These are phyloP conservation scores for Exophiala phaeomuriformis DNA, from an alignment of 2,329 filamentous ascomycete genomes.

Conservation along the genomic window DNA sequence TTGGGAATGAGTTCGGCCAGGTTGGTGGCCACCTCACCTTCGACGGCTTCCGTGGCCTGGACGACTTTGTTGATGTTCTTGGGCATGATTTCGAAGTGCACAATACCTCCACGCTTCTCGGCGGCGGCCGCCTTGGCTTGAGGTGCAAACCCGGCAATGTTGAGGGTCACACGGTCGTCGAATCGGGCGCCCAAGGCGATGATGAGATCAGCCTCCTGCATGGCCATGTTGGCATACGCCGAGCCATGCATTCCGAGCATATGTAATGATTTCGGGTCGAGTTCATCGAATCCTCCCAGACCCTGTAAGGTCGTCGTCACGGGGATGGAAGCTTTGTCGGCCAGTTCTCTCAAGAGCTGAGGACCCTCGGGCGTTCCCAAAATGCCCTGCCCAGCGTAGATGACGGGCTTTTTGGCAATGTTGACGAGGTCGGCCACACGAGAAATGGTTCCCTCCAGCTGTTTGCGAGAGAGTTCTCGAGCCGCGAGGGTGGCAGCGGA, in stretches of 20 bases:
- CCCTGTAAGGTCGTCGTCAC: slow-evolving; percentile 95
- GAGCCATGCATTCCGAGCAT: slow-evolving; percentile 99
- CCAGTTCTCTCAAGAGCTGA: slow-evolving; percentile 70
- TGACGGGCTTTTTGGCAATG: slow-evolving; percentile 82
- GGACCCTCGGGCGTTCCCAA: slow-evolving; percentile 72
- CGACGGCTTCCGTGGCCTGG: slow-evolving; percentile 88
- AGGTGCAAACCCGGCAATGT: slow-evolving; percentile 79
- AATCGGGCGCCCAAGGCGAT: slow-evolving; percentile 90
- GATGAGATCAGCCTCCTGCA: slow-evolving; percentile 94
- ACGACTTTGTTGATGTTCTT: slow-evolving; percentile 99
- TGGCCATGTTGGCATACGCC: slow-evolving; percentile 95
- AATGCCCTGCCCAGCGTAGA: slow-evolving; percentile 90
- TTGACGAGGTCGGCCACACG: slow-evolving; percentile 80
- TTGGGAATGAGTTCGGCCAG: slow-evolving; percentile 66
- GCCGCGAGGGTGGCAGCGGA: slow-evolving; percentile 80
- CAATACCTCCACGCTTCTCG: slow-evolving; percentile 83
- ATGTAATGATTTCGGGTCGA: slow-evolving; percentile 87
- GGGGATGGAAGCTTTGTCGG: slow-evolving; percentile 83
- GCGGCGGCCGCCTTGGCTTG: slow-evolving; percentile 74
- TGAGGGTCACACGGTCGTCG: slow-evolving; percentile 86
- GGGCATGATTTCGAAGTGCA: slow-evolving; percentile 97
- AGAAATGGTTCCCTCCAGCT: slow-evolving; percentile 65
- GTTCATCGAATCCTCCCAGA: slow-evolving; percentile 84
- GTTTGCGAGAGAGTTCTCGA: slow-evolving; percentile 61
- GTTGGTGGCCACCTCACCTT: slow-evolving; percentile 82